Base-by-base conservation (phyloP, 2,329 filamentous ascomycete genomes). In the Aphanocladium album region DNA sequence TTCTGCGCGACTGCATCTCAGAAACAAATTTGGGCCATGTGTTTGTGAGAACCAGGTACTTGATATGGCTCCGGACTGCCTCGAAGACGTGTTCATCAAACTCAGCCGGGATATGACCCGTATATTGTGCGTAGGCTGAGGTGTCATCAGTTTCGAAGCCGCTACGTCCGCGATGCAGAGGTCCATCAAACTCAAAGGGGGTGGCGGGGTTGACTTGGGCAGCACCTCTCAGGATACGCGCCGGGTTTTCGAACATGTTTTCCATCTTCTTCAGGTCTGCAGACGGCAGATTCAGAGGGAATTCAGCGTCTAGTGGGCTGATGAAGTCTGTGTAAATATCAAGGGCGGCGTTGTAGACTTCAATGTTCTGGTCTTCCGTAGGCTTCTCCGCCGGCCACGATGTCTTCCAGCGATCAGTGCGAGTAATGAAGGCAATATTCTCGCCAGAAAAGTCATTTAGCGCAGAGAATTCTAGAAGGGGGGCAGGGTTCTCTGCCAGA, bases 361-460 rank as follows among this genome's bases (percentile, higher is more conserved):
- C 45, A 11, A 60, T 35, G 7, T 12, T 60, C 27, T 51, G 37
- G 6, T 58, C 55, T 3, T 50, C 43, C 12, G 49, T 50, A 5
- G 16, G 49, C 30, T 54, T 46, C 16, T 39, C 43, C 9, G 33
- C 39, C 6, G 53, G 33, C 52, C 54, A 51, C 14, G 54, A 35
- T 2, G 57, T 51, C 60, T 79, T 80, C 77, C 79, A 84, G 58
- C 75, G 72, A 14, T 73, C 69, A 25, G 83, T 74, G 41, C 73
- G 72, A 23, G 74, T 77, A 1, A 85, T 73, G 70, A 85, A 85
- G 33, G 81, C 76, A 64, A 85, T 80, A 65, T 85, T 85, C 67
- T 85, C 82, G 12, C 81, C 81, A 0, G 81, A 83, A 66, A 85
- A 83, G 63, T 85, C 82, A 60, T 78, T 77, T 0, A 77, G 72